These are phyloP conservation scores for Apophysomyces variabilis DNA, from an alignment of 371 early-diverging fungal species.

Conservation along the genomic window DNA sequence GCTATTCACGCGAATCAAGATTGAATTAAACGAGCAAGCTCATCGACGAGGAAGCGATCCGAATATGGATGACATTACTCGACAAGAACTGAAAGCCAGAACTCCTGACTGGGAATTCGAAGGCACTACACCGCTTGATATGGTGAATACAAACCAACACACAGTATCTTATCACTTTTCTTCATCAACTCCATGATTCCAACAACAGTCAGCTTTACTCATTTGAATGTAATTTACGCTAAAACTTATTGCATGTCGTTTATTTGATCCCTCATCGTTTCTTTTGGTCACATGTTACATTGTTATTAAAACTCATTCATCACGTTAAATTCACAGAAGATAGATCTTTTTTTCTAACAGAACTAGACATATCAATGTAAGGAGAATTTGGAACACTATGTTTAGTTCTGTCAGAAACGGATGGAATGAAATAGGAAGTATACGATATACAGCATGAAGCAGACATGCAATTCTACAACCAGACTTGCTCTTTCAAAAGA, in stretches of 20 bases:
- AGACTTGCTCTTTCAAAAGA: too few relatives aligned
- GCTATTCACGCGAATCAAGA: conserved; percentile 56
- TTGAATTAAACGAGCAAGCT: conserved; percentile 58
- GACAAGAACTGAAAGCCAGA: conserved; percentile 29
- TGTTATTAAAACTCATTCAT: background rate
- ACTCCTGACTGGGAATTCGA: conserved; percentile 36
- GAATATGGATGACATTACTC: conserved; percentile 35
- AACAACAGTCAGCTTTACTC: background rate
- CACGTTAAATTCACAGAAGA: background rate
- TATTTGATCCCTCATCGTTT: background rate
- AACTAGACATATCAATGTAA: too few relatives aligned
- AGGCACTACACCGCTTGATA: conserved; percentile 35
- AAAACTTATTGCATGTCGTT: background rate
- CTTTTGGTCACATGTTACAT: background rate
- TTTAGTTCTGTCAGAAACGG: too few relatives aligned
- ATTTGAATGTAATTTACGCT: background rate
- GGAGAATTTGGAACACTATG: too few relatives aligned
- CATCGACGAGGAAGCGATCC: conserved; percentile 41
- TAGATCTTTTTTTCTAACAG: too few relatives aligned
- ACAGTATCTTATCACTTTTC: conserved; percentile 54
- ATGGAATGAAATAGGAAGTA: too few relatives aligned
- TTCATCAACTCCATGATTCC: conserved; percentile 8
- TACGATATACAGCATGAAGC: too few relatives aligned
- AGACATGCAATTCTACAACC: too few relatives aligned
- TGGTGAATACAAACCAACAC: conserved; percentile 52